These are phyloP conservation scores for Colletotrichum tofieldiae DNA, from an alignment of 2,329 filamentous ascomycete species.

Conservation along the genomic window DNA sequence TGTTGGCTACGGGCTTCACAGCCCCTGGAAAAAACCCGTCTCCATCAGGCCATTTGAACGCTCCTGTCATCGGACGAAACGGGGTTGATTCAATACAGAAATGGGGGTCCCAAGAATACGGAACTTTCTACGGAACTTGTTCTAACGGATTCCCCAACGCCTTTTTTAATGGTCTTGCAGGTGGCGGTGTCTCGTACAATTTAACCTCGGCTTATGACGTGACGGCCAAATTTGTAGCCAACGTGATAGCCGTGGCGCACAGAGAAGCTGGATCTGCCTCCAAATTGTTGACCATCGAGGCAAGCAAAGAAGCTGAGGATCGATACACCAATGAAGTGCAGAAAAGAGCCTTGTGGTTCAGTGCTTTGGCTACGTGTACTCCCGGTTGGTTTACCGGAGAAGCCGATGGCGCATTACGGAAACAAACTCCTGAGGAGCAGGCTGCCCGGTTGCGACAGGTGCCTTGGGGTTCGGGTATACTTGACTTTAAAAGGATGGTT, in stretches of 20 bases:
- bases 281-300: too few relatives aligned
- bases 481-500: too few relatives aligned
- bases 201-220: neutral
- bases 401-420: too few relatives aligned
- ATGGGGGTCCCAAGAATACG: neutral
- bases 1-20: conserved; percentile 56
- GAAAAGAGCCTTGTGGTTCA: too few relatives aligned
- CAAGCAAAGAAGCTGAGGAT: too few relatives aligned
- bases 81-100: neutral
- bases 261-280: too few relatives aligned
- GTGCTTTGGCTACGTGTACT: too few relatives aligned
- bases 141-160: neutral
- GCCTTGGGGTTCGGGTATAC: too few relatives aligned
- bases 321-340: too few relatives aligned
- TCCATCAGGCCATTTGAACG: neutral
- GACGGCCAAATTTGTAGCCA: neutral
- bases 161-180: neutral
- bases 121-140: neutral
- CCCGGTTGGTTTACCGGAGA: too few relatives aligned
- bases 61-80: neutral
- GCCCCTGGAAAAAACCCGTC: conserved; percentile 45
- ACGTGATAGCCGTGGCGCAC: neutral
- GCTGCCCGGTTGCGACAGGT: too few relatives aligned
- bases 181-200: neutral
- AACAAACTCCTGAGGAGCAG: too few relatives aligned